Evolutionary conservation across 495 filamentous ascomycete species (phyloP), one percentile per base, ranked within the genome.

Genomic region (Chaetomium cochliodes): DNA sequence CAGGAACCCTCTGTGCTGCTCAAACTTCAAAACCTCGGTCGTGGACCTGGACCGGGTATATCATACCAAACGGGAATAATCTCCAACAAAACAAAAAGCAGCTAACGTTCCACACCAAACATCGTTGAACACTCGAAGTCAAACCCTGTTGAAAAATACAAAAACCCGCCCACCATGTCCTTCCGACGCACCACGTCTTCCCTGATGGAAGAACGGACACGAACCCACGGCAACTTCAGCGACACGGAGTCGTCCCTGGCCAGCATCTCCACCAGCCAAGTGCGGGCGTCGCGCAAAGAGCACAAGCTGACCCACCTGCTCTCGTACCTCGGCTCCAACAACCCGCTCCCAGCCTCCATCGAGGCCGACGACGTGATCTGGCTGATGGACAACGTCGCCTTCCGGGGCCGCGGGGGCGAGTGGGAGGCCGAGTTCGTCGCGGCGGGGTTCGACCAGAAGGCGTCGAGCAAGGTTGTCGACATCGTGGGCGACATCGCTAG

Each of bases 311-410:
- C 64, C 25, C 60, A 74, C 52, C 42, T 82, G 18, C 76, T 84
- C 56, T 82, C 81, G 13, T 80, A 81, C 49, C 68, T 84, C 28
- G 79, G 80, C 41, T 55, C 65, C 22, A 72, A 68, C 28, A 84
- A 84, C 64, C 81, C 83, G 5, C 63, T 79, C 2, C 75, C 76
- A 3, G 72, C 73, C 23, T 64, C 70, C 6, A 70, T 85, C 46
- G 73, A 71, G 9, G 66, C 63, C 3, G 66, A 77, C 55, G 86
- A 97, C 66, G 84, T 82, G 12, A 87, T 97, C 25, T 97, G 93
- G 93, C 79, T 98, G 15, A 75, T 97, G 46, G 92, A 97, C 78
- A 97, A 94, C 69, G 92, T 91, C 9, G 93, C 92, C 7, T 96
- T 88, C 72, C 85, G 85, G 26, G 71, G 72, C 44, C 70, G 66